phyloP scores from a whole-genome alignment of 2,329 filamentous ascomycete species.

The Colletotrichum orchidophilum region DNA sequence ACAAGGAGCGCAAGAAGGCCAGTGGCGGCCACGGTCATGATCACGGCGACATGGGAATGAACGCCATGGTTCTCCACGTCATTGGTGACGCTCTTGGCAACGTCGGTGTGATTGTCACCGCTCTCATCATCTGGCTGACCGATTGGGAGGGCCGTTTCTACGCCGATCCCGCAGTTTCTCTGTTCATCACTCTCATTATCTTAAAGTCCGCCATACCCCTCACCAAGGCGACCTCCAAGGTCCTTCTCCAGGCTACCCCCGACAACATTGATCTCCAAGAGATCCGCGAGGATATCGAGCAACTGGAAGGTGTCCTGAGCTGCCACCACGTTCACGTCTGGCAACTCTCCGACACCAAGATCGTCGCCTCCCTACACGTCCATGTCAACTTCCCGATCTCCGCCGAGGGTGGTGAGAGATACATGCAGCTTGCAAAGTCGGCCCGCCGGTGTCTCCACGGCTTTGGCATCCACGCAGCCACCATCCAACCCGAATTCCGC shows the following conservation, averaged over 20 bases:
- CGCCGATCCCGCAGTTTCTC: conserved; percentile 89
- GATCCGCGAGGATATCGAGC: conserved; percentile 90
- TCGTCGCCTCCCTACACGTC: conserved; percentile 92
- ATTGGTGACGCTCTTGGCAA: conserved; percentile 88
- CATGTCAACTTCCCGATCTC: conserved; percentile 92
- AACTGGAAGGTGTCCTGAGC: conserved; percentile 84
- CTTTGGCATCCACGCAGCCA: conserved; percentile 96
- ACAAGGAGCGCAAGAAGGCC: conserved; percentile 71
- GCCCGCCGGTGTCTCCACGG: conserved; percentile 90
- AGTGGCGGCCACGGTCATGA: conserved; percentile 77
- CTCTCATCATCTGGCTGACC: conserved; percentile 91
- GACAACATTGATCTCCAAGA: conserved; percentile 88
- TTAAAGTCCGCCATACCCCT: conserved; percentile 80
- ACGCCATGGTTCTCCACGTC: conserved; percentile 79
- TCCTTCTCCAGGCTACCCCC: conserved; percentile 93
- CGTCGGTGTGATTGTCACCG: conserved; percentile 84
- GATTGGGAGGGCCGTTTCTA: conserved; percentile 85
- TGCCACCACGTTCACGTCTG: conserved; percentile 98
- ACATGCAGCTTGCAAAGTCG: conserved; percentile 88
- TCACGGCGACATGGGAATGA: conserved; percentile 95
- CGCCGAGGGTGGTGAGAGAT: conserved; percentile 79
- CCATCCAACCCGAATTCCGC: conserved; percentile 93
- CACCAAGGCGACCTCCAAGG: conserved; percentile 82
- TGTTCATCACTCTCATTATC: conserved; percentile 89
- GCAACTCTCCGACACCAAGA: conserved; percentile 95